Percentiles rank a stretch among this genome's conserved stretches.
phyloP scores from a whole-genome alignment of 2,329 filamentous ascomycete genomes.

The Onygenales sp. region DNA sequence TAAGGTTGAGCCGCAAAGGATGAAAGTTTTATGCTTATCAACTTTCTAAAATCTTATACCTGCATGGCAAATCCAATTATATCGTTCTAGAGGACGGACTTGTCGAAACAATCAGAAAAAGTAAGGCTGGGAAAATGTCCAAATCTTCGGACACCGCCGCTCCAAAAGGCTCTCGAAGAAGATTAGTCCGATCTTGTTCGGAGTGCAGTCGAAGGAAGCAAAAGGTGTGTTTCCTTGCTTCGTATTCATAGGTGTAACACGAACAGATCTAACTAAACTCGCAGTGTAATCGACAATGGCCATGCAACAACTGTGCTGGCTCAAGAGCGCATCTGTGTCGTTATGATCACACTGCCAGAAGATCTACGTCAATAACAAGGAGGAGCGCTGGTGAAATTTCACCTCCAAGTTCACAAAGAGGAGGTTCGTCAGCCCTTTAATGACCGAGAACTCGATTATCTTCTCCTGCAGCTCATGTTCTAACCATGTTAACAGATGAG shows the following conservation, averaged over 20 bases:
- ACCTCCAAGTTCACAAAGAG: neutral
- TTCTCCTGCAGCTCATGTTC: neutral
- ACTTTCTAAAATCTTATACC: neutral
- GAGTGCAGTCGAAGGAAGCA: conserved; percentile 2
- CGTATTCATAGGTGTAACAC: neutral
- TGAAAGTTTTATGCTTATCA: neutral
- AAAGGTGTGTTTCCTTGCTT: neutral
- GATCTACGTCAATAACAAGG: neutral
- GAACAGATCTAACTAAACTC: neutral
- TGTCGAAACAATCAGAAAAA: neutral
- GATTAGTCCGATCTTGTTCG: conserved; percentile 1
- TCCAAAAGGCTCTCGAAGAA: neutral
- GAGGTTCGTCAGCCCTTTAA: neutral
- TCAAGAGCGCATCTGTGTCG: conserved; percentile 3
- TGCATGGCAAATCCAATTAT: neutral
- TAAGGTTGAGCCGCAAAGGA: neutral
- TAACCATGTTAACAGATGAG: neutral
- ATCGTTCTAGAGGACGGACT: neutral
- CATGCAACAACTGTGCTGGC: conserved; percentile 2
- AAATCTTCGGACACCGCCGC: neutral
- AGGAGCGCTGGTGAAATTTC: neutral
- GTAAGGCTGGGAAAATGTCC: neutral
- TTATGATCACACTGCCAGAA: neutral
- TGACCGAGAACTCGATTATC: neutral
- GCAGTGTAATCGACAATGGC: conserved; percentile 2